phyloP scores from a whole-genome alignment of 441 rosid species.

The Croton laevigatus region DNA sequence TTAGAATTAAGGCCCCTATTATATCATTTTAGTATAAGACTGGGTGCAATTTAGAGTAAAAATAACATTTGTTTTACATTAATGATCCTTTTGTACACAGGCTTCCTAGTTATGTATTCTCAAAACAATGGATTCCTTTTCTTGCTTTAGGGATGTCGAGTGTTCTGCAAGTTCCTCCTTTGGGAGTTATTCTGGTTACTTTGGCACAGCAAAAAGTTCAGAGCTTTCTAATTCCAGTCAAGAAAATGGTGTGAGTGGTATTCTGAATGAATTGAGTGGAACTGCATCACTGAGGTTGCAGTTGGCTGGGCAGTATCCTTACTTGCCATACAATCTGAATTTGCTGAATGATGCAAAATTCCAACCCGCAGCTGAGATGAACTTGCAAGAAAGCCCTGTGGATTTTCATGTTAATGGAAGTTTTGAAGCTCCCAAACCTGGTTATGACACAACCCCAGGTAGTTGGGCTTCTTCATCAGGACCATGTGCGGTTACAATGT shows the following conservation, averaged over 20 bases:
- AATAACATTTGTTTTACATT: background rate
- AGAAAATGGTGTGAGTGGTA: slow-evolving; percentile 56
- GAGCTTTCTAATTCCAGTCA: slow-evolving; percentile 65
- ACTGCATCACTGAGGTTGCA: slow-evolving; percentile 50
- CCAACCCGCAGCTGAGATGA: slow-evolving; percentile 50
- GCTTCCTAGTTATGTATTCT: slow-evolving; percentile 6
- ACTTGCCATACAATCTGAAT: slow-evolving; percentile 46
- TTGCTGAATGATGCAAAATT: slow-evolving; percentile 46
- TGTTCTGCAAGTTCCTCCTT: slow-evolving; percentile 78
- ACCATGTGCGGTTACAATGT: slow-evolving; percentile 54
- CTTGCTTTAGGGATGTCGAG: slow-evolving; percentile 58
- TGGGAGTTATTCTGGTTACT: slow-evolving; percentile 74
- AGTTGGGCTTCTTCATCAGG: slow-evolving; percentile 64
- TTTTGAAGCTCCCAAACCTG: slow-evolving; percentile 56
- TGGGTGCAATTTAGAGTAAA: background rate
- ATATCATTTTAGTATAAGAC: background rate
- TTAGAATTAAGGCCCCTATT: background rate
- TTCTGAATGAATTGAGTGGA: slow-evolving; percentile 52
- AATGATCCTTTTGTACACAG: background rate
- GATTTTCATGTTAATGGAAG: slow-evolving; percentile 57
- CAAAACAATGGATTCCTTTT: background rate
- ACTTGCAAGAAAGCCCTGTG: slow-evolving; percentile 43
- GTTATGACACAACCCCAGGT: slow-evolving; percentile 37
- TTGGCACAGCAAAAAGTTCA: slow-evolving; percentile 51
- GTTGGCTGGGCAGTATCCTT: slow-evolving; percentile 42